Evolutionary conservation across 1,284 basidiomycete species (phyloP).

Genomic region (Cryptococcus sp.): DNA sequence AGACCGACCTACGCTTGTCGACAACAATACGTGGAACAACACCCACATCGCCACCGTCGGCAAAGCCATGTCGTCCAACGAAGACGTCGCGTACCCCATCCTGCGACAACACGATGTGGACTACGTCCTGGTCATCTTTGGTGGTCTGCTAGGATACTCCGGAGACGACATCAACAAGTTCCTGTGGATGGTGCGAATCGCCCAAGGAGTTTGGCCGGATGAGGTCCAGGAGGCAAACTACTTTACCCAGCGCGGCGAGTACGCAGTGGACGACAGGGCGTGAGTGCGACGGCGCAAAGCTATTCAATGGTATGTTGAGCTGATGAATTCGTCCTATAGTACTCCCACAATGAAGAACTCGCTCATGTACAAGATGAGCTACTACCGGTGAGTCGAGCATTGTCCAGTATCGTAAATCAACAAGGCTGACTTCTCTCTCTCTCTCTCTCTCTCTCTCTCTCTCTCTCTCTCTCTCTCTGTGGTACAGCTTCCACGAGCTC

Average conservation of each 20-base stretch:
- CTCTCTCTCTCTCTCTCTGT: neutral
- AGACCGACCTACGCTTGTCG: slow-evolving; percentile 78
- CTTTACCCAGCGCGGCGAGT: slow-evolving; percentile 93
- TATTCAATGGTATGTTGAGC: neutral
- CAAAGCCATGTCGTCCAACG: slow-evolving; percentile 92
- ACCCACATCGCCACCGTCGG: slow-evolving; percentile 97
- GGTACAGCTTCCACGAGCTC: slow-evolving; percentile 77
- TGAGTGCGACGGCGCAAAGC: slow-evolving; percentile 26
- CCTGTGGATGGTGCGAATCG: slow-evolving; percentile 97
- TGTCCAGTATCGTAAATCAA: neutral
- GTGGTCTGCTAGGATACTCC: slow-evolving; percentile 92
- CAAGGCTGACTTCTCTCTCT: too few relatives aligned
- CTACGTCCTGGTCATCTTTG: slow-evolving; percentile 97
- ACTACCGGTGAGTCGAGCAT: slow-evolving; percentile 69
- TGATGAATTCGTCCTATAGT: slow-evolving; percentile 22
- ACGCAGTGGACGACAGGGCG: slow-evolving; percentile 86
- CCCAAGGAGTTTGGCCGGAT: slow-evolving; percentile 98
- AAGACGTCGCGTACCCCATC: slow-evolving; percentile 96
- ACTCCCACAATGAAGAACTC: slow-evolving; percentile 90
- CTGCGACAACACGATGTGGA: slow-evolving; percentile 96
- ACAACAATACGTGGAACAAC: slow-evolving; percentile 99
- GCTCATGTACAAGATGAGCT: slow-evolving; percentile 98
- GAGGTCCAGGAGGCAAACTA: slow-evolving; percentile 94
- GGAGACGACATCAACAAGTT: slow-evolving; percentile 99
- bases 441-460: neutral